Evolutionary conservation across 768 basidiomycete species (phyloP).

Genomic region (Phlebiopsis gigantea): DNA sequence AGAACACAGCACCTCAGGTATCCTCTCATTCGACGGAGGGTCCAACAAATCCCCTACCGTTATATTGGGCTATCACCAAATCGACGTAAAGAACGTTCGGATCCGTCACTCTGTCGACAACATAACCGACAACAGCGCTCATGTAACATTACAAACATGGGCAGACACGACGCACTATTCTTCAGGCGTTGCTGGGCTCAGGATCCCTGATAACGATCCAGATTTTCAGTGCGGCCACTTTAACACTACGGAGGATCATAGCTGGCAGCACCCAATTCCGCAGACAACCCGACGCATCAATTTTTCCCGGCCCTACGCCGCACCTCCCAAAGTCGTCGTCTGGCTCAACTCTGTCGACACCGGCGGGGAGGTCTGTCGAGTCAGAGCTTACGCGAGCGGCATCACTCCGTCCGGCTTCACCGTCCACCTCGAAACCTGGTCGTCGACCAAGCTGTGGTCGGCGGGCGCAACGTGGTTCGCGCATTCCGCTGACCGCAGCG

Average conservation of each 20-base stretch:
- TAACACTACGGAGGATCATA: not conserved
- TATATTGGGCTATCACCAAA: not conserved
- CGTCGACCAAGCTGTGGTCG: not conserved
- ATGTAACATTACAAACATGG: no score
- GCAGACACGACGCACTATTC: not conserved
- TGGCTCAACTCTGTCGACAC: not conserved
- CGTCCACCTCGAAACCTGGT: constrained; percentile 5
- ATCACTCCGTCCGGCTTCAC: constrained; percentile 3
- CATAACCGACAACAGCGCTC: no score
- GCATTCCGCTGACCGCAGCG: not conserved
- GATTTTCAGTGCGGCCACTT: constrained; percentile 1
- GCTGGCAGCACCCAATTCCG: not conserved
- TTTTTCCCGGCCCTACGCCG: not conserved
- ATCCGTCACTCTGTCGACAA: not conserved
- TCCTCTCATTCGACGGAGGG: not conserved
- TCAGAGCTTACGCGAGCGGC: not conserved
- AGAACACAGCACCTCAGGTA: not conserved
- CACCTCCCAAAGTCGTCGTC: not conserved
- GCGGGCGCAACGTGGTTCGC: constrained; percentile 5
- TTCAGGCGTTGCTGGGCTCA: not conserved
- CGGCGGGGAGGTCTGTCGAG: not conserved
- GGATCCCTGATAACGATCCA: not conserved
- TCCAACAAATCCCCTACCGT: not conserved
- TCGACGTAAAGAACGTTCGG: not conserved
- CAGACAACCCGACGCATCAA: not conserved